Evolutionary conservation across 106 monocot species (phyloP).

Genomic region (Platanthera zijinensis): DNA sequence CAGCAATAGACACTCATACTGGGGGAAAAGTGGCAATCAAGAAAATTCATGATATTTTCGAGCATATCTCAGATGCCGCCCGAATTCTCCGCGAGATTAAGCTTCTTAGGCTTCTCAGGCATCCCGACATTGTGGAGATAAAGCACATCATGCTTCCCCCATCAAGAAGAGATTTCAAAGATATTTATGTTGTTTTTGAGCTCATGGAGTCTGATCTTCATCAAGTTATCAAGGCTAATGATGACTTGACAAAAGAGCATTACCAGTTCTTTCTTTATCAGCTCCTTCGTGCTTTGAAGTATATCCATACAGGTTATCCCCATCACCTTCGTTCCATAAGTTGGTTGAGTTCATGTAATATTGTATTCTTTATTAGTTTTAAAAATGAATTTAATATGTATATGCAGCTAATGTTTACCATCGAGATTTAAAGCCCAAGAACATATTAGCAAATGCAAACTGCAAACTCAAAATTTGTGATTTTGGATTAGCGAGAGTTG

Average conservation of each 20-base stretch:
- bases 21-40: conserved; percentile 50
- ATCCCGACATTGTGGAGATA: conserved; percentile 55
- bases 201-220: conserved; percentile 64
- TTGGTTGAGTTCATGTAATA: neutral
- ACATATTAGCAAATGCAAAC: conserved; percentile 64
- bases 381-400: neutral
- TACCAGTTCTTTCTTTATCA: conserved; percentile 54
- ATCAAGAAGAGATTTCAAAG: conserved; percentile 48
- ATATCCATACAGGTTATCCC: conserved; percentile 41
- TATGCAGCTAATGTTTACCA: conserved; percentile 67
- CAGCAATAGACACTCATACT: conserved; percentile 39
- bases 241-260: conserved; percentile 51
- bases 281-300: conserved; percentile 45
- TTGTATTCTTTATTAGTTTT: neutral
- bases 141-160: conserved; percentile 57
- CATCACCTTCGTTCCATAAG: neutral
- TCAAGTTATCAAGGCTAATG: conserved; percentile 55
- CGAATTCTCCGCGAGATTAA: conserved; percentile 53
- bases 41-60: conserved; percentile 57
- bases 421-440: conserved; percentile 70
- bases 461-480: conserved; percentile 72
- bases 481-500: conserved; percentile 63
- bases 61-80: conserved; percentile 54
- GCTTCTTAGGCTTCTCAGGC: conserved; percentile 45
- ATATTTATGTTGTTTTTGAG: conserved; percentile 35